Evolutionary conservation across 2,329 filamentous ascomycete genomes (phyloP), one percentile per base, ranked within the genome.

Genomic region (Pyrenophora teres): DNA sequence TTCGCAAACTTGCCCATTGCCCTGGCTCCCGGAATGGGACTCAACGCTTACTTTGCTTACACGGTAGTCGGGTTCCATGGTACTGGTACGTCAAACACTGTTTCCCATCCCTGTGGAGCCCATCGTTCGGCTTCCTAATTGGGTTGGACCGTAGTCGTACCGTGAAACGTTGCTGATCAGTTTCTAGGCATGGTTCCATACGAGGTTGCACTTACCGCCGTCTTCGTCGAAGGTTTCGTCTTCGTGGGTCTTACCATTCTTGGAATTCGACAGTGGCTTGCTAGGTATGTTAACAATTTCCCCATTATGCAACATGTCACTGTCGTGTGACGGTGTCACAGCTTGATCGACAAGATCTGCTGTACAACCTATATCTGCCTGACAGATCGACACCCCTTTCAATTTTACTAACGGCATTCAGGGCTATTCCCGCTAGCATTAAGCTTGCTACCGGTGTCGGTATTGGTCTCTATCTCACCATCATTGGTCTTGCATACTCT

Each of bases 11-110:
- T 93, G 77, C 90, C 90, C 1, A 86, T 90, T 60, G 86, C 84
- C 7, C 74, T 90, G 37, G 88, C 87, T 6, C 87, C 88, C 13
- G 88, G 88, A 32, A 89, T 91, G 87, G 88, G 91, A 21, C 74
- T 95, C 48, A 96, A 96, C 68, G 90, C 90, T 15, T 95, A 95
- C 72, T 95, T 95, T 68, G 83, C 90, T 21, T 95, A 89, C 69
- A 88, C 85, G 0, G 87, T 90, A 38, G 90, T 95, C 50, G 91
- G 91, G 3, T 84, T 80, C 65, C 87, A 92, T 69, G 91, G 90
- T 37, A 82, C 79, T 18, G 90, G 90, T 65, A 62, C 39, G 66
- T 65, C 37, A 25, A 38, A 33, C 46, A 19, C 25, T 23, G 19
- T 37, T 52, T 32, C 55, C 57, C 61, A 50, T 59, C 56, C 57